Base-by-base conservation (phyloP, 2,329 filamentous ascomycete species). In the Chaetomiaceae sp. region DNA sequence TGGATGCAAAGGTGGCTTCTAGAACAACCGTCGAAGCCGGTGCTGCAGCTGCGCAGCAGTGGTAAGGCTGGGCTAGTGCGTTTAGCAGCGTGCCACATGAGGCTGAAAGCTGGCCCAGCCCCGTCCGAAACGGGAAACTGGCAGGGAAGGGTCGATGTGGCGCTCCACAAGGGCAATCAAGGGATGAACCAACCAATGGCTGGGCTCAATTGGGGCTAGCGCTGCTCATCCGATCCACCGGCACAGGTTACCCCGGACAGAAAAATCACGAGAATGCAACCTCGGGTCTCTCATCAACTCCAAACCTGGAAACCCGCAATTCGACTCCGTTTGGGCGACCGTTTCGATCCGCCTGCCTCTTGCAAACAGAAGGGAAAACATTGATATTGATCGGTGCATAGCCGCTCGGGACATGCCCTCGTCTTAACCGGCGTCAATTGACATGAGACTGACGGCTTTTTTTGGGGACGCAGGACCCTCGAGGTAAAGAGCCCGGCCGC, bases 21-120 rank as follows among this genome's bases (percentile, higher is more conserved):
- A 54, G 60, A 62, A 62, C 53, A 51, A 49, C 53, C 33, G 45
- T 53, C 47, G 58, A 59, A 57, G 52, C 39, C 33, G 23, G 36
- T n/a, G 47, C 42, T 48, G 58, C 58, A 59, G 56, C 58, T 59
- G 56, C 54, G 37, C 43, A 52, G 55, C 53, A 58, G 53, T 56
- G 58, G 47, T 62, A 62, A 62, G 60, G 60, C 60, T 62, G 60
- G 59, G 52, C 43, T 43, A 4, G 27, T 9, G 27, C 4, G 27
- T 31, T 31, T 31, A 47, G 39, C 39, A 6, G 12, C 19, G 48
- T 51, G 54, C 54, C 54, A 59, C 52, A 60, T 36, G 58, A 57
- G 58, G 58, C 57, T 59, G 43, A 37, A 22, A 38, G 20, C 36
- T 17, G 15, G 8, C 17, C 27, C 7, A 23, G 23, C 33, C 25